Conservation (phyloP, 768 basidiomycete genomes). For the Leccinum truebloodii region DNA sequence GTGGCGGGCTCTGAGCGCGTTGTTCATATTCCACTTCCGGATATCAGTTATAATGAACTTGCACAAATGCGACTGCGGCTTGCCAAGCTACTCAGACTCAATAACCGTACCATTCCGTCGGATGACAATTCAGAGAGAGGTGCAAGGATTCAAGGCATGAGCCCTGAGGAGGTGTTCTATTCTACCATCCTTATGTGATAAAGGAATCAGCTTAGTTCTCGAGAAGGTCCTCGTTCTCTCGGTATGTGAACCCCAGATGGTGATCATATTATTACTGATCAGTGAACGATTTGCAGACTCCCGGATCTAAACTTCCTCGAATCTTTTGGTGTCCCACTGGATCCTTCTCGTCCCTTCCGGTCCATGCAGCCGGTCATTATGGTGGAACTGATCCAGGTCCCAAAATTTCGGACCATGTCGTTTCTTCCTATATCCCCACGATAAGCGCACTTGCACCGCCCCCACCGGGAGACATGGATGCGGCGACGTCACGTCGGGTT, state of each 20-base stretch:
- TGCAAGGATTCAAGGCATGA: not conserved
- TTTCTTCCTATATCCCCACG: slow-evolving; percentile 32
- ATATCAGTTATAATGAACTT: not conserved
- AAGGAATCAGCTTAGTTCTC: not conserved
- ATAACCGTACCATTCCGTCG: not conserved
- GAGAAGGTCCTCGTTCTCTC: not conserved
- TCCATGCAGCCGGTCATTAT: not conserved
- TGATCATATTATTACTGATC: not conserved
- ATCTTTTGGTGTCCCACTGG: not conserved
- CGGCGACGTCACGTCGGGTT: not conserved
- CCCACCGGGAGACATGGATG: not conserved
- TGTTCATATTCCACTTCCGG: not conserved
- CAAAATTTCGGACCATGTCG: not conserved
- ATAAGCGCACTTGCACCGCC: slow-evolving; percentile 19
- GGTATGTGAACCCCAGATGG: not conserved
- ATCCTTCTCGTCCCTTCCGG: not conserved
- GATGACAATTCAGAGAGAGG: not conserved
- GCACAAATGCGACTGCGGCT: not conserved
- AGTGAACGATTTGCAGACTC: not conserved
- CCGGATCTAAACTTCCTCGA: not conserved
- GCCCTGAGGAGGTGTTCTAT: not conserved
- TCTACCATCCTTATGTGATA: not conserved
- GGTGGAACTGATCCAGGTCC: not conserved
- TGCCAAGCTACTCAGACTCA: not conserved
- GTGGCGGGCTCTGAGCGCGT: not conserved